phyloP scores from a whole-genome alignment of 495 filamentous ascomycete species.

The Astrothelium subdiscretum region DNA sequence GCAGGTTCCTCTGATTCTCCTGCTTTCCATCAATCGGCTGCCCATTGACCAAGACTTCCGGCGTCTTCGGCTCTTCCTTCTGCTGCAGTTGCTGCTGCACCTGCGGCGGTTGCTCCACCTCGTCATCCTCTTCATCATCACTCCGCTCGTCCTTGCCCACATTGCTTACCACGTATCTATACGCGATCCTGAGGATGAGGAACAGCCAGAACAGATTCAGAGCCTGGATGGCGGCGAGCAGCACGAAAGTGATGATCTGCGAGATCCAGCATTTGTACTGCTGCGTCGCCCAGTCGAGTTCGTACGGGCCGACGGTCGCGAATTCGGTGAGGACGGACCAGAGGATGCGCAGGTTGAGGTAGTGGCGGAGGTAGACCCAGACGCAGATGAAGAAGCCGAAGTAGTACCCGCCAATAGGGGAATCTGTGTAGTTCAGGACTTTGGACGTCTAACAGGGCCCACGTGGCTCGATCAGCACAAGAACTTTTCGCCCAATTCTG shows the following conservation, averaged over 20 bases:
- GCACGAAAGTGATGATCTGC: conserved; percentile 26
- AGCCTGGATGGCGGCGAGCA: conserved; percentile 26
- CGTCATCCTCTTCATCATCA: conserved; percentile 27
- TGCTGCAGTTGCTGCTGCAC: neutral
- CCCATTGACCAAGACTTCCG: conserved; percentile 8
- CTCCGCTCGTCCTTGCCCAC: conserved; percentile 26
- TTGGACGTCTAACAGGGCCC: conserved; percentile 72
- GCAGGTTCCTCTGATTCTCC: neutral
- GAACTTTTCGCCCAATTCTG: neutral
- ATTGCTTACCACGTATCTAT: conserved; percentile 16
- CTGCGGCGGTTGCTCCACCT: conserved; percentile 19
- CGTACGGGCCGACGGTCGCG: conserved; percentile 69
- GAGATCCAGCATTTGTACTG: conserved; percentile 34
- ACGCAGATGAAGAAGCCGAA: conserved; percentile 70
- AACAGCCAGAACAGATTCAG: conserved; percentile 32
- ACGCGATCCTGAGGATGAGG: conserved; percentile 24
- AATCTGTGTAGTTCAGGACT: conserved; percentile 83
- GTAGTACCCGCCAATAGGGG: conserved; percentile 63
- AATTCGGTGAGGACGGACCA: conserved; percentile 79
- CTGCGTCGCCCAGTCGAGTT: conserved; percentile 28
- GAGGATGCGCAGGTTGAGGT: conserved; percentile 79
- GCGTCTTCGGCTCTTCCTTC: neutral
- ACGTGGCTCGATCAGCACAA: neutral
- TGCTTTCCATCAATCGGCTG: conserved; percentile 6
- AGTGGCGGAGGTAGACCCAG: conserved; percentile 92